phyloP scores from a whole-genome alignment of 768 basidiomycete species.

The Rhizopogon vinicolor region DNA sequence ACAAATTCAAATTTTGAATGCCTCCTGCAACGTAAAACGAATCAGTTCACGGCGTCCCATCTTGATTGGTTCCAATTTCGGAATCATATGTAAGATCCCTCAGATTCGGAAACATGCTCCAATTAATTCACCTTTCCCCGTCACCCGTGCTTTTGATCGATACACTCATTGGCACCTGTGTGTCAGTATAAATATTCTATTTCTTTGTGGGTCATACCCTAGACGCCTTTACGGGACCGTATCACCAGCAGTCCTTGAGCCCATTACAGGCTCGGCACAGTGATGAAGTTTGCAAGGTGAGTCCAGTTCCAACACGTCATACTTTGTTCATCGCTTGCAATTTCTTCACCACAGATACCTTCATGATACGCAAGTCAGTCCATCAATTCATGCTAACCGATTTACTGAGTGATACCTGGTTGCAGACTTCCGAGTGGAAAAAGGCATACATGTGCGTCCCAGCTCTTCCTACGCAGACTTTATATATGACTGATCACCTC shows the following conservation, averaged over 20 bases:
- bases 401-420: conserved; percentile 1
- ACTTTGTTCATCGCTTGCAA: neutral
- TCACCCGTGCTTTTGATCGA: neutral
- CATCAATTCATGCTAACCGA: neutral
- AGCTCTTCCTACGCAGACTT: neutral
- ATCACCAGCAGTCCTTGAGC: neutral
- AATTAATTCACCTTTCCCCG: neutral
- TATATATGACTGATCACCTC: neutral
- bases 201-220: neutral
- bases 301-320: conserved; percentile 8
- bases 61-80: neutral
- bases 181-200: neutral
- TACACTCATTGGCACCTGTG: neutral
- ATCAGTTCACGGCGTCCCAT: no score
- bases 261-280: neutral
- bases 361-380: conserved; percentile 61
- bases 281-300: conserved; percentile 61
- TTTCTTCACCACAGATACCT: conserved; percentile 43
- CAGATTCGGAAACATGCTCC: neutral
- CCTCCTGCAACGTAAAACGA: no score
- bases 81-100: neutral
- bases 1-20: no score
- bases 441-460: conserved; percentile 27
- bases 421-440: conserved; percentile 61
- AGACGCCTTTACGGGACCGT: neutral